These are phyloP conservation scores for Penicillium hesseltinei DNA, from an alignment of 2,329 filamentous ascomycete genomes.

Conservation along the genomic window DNA sequence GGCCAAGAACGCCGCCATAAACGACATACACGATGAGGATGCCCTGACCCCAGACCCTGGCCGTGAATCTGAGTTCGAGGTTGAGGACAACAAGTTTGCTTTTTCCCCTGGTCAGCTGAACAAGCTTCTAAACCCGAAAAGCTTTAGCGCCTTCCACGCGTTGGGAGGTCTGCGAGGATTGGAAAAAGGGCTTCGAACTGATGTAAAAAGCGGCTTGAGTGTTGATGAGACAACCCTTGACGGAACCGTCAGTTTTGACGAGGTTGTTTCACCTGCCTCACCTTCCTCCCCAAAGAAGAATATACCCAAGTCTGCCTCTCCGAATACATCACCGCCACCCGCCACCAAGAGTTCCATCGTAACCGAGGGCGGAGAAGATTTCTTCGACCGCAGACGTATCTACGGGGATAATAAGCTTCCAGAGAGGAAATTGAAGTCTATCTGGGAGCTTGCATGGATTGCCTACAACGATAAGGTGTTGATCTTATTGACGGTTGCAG, in stretches of 20 bases:
- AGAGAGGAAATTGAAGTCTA: slow-evolving; percentile 66
- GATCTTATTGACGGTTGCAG: slow-evolving; percentile 68
- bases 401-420: slow-evolving; percentile 69
- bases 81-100: slow-evolving; percentile 68
- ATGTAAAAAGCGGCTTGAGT: slow-evolving; percentile 65
- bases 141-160: slow-evolving; percentile 69
- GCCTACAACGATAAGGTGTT: slow-evolving; percentile 80
- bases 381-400: slow-evolving; percentile 65
- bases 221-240: slow-evolving; percentile 65
- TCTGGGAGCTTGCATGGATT: slow-evolving; percentile 71
- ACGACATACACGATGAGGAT: slow-evolving; percentile 60
- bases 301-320: slow-evolving; percentile 31
- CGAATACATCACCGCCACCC: slow-evolving; percentile 11
- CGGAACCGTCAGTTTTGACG: slow-evolving; percentile 66
- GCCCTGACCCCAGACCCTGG: slow-evolving; percentile 68
- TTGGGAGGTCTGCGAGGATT: slow-evolving; percentile 70
- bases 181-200: slow-evolving; percentile 69
- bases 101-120: slow-evolving; percentile 70
- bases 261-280: slow-evolving; percentile 41
- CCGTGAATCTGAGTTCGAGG: slow-evolving; percentile 66
- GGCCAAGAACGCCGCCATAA: slow-evolving; percentile 52
- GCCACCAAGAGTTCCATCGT: background rate
- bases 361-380: slow-evolving; percentile 20
- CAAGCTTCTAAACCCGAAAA: slow-evolving; percentile 80
- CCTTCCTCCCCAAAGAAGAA: slow-evolving; percentile 7